Conservation (phyloP, 257 asterid genomes). For the Rehmannia glutinosa region DNA sequence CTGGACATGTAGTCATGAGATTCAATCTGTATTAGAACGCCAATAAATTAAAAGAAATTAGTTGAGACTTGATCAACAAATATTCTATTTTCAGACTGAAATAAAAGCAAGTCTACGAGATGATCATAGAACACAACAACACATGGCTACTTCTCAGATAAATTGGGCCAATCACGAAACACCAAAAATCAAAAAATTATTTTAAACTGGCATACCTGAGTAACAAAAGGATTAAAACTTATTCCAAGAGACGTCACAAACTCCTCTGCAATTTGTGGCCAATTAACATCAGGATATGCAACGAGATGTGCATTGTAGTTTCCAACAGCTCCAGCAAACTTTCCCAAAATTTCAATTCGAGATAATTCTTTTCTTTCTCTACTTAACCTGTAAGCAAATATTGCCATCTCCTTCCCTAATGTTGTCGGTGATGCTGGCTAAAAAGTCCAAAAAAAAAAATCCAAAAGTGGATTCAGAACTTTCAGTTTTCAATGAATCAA, state of each 20-base stretch:
- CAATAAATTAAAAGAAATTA: neutral
- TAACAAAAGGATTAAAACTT: constrained; percentile 34
- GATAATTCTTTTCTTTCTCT: constrained; percentile 30
- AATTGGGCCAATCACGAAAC: neutral
- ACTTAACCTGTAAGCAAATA: constrained; percentile 47
- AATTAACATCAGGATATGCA: constrained; percentile 50
- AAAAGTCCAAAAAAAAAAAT: constrained; percentile 11
- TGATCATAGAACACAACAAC: no score
- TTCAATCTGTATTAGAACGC: constrained; percentile 50
- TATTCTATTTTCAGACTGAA: neutral
- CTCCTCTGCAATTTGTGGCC: constrained; percentile 42
- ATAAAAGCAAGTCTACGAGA: neutral
- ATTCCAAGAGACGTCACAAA: constrained; percentile 47
- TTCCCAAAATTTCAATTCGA: constrained; percentile 41
- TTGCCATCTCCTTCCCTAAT: constrained; percentile 63
- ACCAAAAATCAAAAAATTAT: neutral
- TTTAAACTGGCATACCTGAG: constrained; percentile 34
- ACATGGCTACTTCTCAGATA: neutral
- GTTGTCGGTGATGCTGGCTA: constrained; percentile 67
- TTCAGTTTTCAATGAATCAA: neutral
- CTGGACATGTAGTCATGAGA: constrained; percentile 79
- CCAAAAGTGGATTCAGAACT: neutral
- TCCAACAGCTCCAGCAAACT: constrained; percentile 75
- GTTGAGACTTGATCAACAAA: neutral
- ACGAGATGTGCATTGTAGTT: constrained; percentile 56